phyloP scores from a whole-genome alignment of 2,329 filamentous ascomycete species.

The Botryotinia calthae region DNA sequence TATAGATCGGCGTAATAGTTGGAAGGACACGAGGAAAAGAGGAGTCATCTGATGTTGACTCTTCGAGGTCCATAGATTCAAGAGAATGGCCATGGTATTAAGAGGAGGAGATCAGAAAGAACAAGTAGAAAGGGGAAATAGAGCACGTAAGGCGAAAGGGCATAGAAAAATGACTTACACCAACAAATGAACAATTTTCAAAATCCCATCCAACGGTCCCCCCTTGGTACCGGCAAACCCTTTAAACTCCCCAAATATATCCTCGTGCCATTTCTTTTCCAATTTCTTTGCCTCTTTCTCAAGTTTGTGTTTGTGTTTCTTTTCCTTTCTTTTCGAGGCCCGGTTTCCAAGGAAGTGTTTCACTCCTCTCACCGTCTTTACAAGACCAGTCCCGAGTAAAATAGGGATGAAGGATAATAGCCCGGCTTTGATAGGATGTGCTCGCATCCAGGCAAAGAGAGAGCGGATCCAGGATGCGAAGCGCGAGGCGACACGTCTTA shows the following conservation, averaged over 20 bases:
- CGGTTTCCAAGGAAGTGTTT: slow-evolving; percentile 10
- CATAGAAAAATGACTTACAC: slow-evolving; percentile 29
- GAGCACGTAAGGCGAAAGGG: not conserved
- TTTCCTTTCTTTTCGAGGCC: not conserved
- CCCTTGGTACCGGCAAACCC: slow-evolving; percentile 33
- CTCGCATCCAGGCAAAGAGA: slow-evolving; percentile 27
- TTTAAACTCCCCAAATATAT: slow-evolving; percentile 32
- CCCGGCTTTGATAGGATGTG: slow-evolving; percentile 32
- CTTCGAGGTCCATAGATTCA: not conserved
- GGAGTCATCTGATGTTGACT: not conserved
- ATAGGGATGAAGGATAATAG: slow-evolving; percentile 32
- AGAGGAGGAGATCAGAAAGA: not conserved
- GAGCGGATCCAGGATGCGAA: slow-evolving; percentile 25
- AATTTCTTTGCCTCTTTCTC: not conserved
- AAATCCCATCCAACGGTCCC: slow-evolving; percentile 34
- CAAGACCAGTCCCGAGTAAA: slow-evolving; percentile 25
- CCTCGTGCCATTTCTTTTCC: slow-evolving; percentile 27
- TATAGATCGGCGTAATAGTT: not conserved
- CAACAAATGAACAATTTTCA: slow-evolving; percentile 36
- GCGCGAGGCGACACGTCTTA: slow-evolving; percentile 28
- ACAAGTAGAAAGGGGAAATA: not conserved
- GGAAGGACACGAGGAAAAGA: not conserved
- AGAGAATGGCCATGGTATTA: not conserved
- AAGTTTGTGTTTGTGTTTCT: not conserved
- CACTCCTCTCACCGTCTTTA: slow-evolving; percentile 14